Base-by-base conservation (phyloP, 2,329 filamentous ascomycete species). In the Botryosphaeria dothidea region DNA sequence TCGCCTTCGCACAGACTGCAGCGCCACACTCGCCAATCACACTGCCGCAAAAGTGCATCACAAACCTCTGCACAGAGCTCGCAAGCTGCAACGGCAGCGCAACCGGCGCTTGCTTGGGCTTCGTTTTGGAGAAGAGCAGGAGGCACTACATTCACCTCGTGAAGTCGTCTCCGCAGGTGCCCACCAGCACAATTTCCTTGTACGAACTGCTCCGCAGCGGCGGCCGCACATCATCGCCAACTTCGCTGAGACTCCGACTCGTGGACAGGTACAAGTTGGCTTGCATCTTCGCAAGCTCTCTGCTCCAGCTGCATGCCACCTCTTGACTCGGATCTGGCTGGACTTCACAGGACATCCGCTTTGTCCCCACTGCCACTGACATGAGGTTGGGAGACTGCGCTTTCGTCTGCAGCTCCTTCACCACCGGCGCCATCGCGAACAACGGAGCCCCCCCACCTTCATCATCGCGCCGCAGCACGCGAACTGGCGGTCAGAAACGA, bases 1-100 rank as follows among this genome's bases (percentile, higher is more conserved):
- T 58, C 17, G 21, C 54, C 36, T 58, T 58, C 38, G 54, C 54
- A 29, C 54, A 58, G 54, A 46, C 41, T n/a, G 5, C 56, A 11
- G 6, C 41, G 13, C 25, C 56, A 34, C 29, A 36, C 11, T 34
- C 36, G 15, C 56, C 41, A 29, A 31, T 21, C 41, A 21, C 17
- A 4, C 17, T 5, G n/a, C 17, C 56, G 19, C 38, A 23, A 17
- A 46, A 34, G 25, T 38, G 25, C 8, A 45, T 58, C 23, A 23
- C 41, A 5, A 13, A 34, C 25, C 25, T 58, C n/a, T 56, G 52
- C 34, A 17, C 52, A 4, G 52, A 51, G 15, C 48, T 31, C 23
- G 17, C 48, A 29, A 25, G 48, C 48, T n/a, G 48, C 25, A 2
- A 4, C 4, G 5, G 15, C 19, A 41, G 34, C 7, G n/a, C 19